Base-by-base conservation (phyloP, 2,329 filamentous ascomycete species). In the Colletotrichum echinochloae region DNA sequence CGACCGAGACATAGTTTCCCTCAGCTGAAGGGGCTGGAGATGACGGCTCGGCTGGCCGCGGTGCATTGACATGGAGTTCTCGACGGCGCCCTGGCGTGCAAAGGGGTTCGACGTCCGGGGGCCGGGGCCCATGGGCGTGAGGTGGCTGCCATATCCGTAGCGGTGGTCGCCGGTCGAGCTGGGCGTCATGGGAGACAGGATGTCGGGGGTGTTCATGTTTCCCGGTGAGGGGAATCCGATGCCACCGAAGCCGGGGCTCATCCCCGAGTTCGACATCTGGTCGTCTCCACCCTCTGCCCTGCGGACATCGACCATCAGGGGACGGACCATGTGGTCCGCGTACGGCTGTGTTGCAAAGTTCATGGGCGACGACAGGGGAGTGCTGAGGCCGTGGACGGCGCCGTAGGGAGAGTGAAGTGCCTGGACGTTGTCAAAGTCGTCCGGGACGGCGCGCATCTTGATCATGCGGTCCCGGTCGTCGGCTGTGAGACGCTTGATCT, bases 401-500 rank as follows among this genome's bases (percentile, higher is more conserved):
- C 89, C 89, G 72, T 91, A 91, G 5, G 89, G 89, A 26, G 89
- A 91, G 77, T 92, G 90, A 20, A 92, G 81, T 18, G 90, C 90
- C 76, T 91, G 89, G 3, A 92, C 85, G 74, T 90, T 92, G 78
- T 92, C 90, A 72, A 92, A 92, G 74, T 90, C 89, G 73, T 92
- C 90, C 11, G 90, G 90, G 5, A 92, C 88, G 4, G 90, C 90
- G 65, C 90, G 85, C 89, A 92, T 92, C 79, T 91, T 90, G 77
- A 92, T 89, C 87, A 92, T 90, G 66, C 89, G 86, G 71, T 92
- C 90, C 57, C 90, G 87, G 76, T 92, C 90, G 78, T 92, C 90
- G n/a, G 86, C 89, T 74, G 87, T 91, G 72, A 92, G 83, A 56
- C 90, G 86, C 85, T 92, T 92, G 77, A 92, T 91, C 78, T 92